Conservation (phyloP, 352 stramenopile genomes). For the Phytophthora citrophthora region DNA sequence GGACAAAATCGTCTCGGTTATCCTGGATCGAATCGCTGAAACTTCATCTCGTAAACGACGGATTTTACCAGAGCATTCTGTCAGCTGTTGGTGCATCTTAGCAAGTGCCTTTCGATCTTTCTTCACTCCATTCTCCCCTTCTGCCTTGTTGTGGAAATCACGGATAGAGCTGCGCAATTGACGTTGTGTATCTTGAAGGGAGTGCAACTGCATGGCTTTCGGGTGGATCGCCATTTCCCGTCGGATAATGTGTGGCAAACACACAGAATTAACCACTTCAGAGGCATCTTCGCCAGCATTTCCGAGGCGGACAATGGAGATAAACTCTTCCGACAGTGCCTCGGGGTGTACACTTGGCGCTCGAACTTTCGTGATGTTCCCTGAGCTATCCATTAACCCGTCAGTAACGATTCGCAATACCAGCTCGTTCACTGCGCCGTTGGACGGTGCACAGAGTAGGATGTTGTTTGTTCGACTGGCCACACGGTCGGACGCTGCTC, state of each 20-base stretch:
- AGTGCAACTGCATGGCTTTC: conserved; percentile 71
- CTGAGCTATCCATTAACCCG: conserved; percentile 70
- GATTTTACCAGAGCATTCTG: conserved; percentile 79
- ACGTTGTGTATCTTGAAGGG: conserved; percentile 68
- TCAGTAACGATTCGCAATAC: conserved; percentile 88
- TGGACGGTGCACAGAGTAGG: conserved; percentile 89
- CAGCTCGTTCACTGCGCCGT: conserved; percentile 91
- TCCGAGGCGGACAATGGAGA: conserved; percentile 85
- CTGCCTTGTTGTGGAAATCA: conserved; percentile 76
- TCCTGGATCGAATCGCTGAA: conserved; percentile 71
- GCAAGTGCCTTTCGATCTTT: conserved; percentile 68
- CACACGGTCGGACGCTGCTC: conserved; percentile 29
- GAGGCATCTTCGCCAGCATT: conserved; percentile 80
- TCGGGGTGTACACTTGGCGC: conserved; percentile 76
- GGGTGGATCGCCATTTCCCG: conserved; percentile 82
- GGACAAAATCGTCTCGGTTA: conserved; percentile 75
- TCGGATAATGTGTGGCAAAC: conserved; percentile 84
- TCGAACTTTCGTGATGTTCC: conserved; percentile 59
- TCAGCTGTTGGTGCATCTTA: conserved; percentile 77
- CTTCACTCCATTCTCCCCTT: conserved; percentile 36
- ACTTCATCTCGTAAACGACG: conserved; percentile 84
- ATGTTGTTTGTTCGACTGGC: conserved; percentile 64
- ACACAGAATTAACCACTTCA: conserved; percentile 75
- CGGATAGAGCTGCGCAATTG: conserved; percentile 70
- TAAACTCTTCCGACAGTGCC: conserved; percentile 42